Conservation (phyloP, 129 eudicot species). For the Pulicaria dysenterica region DNA sequence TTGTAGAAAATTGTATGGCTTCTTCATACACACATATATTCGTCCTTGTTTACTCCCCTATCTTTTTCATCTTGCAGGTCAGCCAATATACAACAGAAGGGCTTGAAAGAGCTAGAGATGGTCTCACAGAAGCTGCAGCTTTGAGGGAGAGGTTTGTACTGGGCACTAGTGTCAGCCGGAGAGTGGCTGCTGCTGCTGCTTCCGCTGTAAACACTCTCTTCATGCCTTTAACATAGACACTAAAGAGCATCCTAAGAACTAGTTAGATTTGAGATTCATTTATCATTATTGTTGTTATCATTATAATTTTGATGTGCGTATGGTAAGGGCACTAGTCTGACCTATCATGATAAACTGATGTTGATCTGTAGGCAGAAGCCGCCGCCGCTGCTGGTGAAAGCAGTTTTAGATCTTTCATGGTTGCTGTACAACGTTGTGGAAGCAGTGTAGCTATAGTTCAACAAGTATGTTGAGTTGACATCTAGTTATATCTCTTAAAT, state of each 20-base stretch:
- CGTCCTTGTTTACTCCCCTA: neutral
- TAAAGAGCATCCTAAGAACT: constrained; percentile 4
- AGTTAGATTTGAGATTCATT: constrained; percentile 1
- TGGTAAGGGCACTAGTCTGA: constrained; percentile 1
- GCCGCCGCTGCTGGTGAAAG: constrained; percentile 99
- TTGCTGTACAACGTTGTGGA: constrained; percentile 99
- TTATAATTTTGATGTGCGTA: neutral
- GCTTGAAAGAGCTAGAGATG: constrained; percentile 93
- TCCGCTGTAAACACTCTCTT: constrained; percentile 72
- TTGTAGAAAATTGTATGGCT: constrained; percentile 11
- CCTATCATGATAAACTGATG: constrained; percentile 25
- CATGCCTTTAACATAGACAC: constrained; percentile 14
- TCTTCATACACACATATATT: constrained; percentile 2
- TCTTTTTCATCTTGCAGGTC: constrained; percentile 46
- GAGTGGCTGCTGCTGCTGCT: constrained; percentile 99
- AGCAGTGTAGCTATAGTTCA: constrained; percentile 99
- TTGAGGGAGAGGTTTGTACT: constrained; percentile 95
- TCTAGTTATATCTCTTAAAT: neutral
- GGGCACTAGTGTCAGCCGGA: constrained; percentile 87
- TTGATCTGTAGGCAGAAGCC: constrained; percentile 84
- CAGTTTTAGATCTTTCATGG: constrained; percentile 98
- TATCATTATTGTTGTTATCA: neutral
- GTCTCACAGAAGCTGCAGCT: constrained; percentile 95
- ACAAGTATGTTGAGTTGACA: constrained; percentile 65
- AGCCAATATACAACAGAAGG: constrained; percentile 94